phyloP scores from a whole-genome alignment of 176 grass and related monocot species.

The Cenchrus fungigraminus region DNA sequence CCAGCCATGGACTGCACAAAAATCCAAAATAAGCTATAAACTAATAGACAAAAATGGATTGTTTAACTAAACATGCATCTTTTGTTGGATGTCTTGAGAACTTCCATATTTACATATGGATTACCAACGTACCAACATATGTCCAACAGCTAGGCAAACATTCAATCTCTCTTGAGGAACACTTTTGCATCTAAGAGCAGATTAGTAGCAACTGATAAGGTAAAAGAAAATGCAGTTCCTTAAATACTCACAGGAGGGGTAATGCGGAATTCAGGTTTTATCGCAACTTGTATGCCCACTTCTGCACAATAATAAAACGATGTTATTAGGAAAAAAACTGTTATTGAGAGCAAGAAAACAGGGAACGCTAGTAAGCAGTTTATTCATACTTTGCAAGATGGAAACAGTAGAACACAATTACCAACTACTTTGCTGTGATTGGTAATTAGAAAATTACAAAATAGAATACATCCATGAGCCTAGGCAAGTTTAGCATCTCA shows the following conservation, averaged over 20 bases:
- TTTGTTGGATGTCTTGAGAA: not conserved
- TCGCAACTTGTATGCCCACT: conserved; percentile 76
- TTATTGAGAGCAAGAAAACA: not conserved
- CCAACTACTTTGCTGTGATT: not conserved
- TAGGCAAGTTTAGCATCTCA: not conserved
- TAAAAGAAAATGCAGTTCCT: not conserved
- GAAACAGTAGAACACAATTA: not conserved
- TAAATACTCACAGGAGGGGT: conserved; percentile 74
- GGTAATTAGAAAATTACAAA: not conserved
- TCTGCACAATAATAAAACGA: conserved; percentile 37
- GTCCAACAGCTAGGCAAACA: not conserved
- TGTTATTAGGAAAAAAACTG: conserved; percentile 10
- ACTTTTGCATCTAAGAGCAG: conserved; percentile 5
- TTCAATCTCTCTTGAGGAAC: not conserved
- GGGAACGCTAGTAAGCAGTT: not conserved
- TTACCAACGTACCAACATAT: not conserved
- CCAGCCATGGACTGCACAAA: not conserved
- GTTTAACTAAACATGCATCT: not conserved
- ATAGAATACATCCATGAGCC: not conserved
- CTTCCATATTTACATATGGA: not conserved
- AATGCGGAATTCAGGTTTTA: conserved; percentile 92
- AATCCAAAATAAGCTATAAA: conserved; percentile 5
- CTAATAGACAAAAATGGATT: not conserved
- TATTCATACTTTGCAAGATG: not conserved
- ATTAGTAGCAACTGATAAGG: conserved; percentile 8